Base-by-base conservation (phyloP, 1,139 yeast species). In the Taphrina pruni region DNA sequence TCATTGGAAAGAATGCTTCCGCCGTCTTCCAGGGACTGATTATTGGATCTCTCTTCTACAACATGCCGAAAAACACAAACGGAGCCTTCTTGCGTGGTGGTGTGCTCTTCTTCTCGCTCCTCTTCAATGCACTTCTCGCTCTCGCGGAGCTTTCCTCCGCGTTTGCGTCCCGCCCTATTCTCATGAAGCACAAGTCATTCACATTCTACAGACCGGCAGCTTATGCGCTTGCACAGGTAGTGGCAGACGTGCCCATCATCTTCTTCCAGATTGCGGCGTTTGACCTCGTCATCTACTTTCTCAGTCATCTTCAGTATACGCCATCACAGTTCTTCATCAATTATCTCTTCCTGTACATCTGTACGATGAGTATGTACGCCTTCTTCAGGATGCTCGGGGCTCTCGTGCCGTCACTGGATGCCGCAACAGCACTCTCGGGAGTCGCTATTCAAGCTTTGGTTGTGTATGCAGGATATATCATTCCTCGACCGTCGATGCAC, bases 191-290 rank as follows among this genome's bases (percentile, higher is more conserved):
- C 74, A 87, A 87, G 76, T 83, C 86, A 54, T 89, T 86, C 77
- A 90, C 92, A 0, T 78, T 89, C 69, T 89, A 88, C 75, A 90
- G 88, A 72, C 94, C 94, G 8, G 83, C 91, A 69, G 90, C 93
- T 1, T 90, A 88, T 74, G 91, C 94, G 0, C 74, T 88, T 26
- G 89, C 93, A 0, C 85, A 90, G 11, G 83, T 88, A 66, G 74
- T 88, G 20, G 85, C 91, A 1, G 91, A 88, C 74, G 75, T 88
- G 71, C 95, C 95, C 0, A 80, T 85, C 51, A 88, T 89, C 76
- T 66, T 88, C 26, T 58, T 81, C 36, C 85, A 86, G 65, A 82
- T 88, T 7, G 73, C 87, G 41, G 79, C 81, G 20, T 89, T 89
- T 81, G 88, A 88, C 76, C 76, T 89, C 70, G 80, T 84, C 55